These are phyloP conservation scores for Theileria orientalis DNA, from an alignment of 169 alveolate genomes.

Conservation along the genomic window DNA sequence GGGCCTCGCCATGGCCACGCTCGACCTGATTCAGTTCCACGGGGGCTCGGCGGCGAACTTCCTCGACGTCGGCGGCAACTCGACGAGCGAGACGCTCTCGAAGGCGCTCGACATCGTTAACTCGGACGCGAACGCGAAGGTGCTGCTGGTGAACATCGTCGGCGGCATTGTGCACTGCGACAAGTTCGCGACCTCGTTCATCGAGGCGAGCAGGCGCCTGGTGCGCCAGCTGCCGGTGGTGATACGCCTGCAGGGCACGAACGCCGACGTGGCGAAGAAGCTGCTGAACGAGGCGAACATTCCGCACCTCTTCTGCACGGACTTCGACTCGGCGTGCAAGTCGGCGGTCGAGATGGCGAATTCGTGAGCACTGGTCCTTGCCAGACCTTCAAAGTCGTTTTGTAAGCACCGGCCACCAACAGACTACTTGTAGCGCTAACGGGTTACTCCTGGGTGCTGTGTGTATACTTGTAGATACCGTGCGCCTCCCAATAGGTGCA, in stretches of 20 bases:
- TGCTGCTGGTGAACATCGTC: constrained; percentile 90
- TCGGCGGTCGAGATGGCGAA: constrained; percentile 85
- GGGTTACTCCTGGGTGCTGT: constrained; percentile 4
- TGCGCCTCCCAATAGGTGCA: no score
- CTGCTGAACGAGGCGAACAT: constrained; percentile 79
- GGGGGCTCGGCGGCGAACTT: constrained; percentile 96
- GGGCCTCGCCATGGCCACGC: constrained; percentile 98
- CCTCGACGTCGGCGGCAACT: constrained; percentile 96
- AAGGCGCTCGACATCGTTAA: constrained; percentile 88
- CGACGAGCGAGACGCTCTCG: constrained; percentile 86
- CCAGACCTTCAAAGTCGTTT: background rate
- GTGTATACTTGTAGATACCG: no score
- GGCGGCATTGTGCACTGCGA: constrained; percentile 96
- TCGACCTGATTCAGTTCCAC: constrained; percentile 82
- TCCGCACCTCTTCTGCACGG: constrained; percentile 80
- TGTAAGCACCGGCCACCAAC: background rate
- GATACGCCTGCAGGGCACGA: constrained; percentile 92
- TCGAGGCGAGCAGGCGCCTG: constrained; percentile 82
- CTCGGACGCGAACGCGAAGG: constrained; percentile 85
- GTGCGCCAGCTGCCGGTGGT: constrained; percentile 87
- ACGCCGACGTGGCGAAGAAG: constrained; percentile 86
- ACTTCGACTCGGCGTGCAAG: constrained; percentile 88
- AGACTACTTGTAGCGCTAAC: no score
- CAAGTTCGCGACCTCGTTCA: constrained; percentile 85
- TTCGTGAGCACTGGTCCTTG: no score